phyloP scores from a whole-genome alignment of 2,329 filamentous ascomycete genomes.

The Sporothrix pseudoabietina region DNA sequence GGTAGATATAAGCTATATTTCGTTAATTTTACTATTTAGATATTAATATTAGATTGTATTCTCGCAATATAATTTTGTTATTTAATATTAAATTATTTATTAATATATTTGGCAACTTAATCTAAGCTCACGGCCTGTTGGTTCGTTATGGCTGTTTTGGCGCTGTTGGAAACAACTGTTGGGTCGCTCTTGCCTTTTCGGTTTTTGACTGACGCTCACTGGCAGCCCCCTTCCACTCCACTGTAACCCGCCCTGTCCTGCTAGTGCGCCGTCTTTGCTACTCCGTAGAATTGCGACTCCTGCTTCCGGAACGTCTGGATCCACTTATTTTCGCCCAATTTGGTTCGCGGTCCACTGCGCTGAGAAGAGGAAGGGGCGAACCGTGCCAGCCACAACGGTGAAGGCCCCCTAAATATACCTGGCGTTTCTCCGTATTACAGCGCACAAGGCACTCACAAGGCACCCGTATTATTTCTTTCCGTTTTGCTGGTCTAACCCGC shows the following conservation, averaged over 20 bases:
- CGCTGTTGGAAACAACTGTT: neutral
- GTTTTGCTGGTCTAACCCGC: neutral
- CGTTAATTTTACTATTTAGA: too few relatives aligned
- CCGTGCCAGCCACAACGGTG: neutral
- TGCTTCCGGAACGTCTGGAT: neutral
- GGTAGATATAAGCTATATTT: neutral
- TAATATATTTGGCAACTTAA: neutral
- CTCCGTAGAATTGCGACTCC: constrained; percentile 7
- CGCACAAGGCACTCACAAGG: neutral
- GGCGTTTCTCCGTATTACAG: neutral
- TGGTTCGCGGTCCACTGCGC: neutral
- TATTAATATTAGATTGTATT: too few relatives aligned
- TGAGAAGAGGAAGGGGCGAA: neutral
- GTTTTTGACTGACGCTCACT: neutral
- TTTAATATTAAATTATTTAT: too few relatives aligned
- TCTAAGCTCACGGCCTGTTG: neutral
- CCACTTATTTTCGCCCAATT: neutral
- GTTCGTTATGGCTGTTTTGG: neutral
- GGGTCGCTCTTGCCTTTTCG: neutral
- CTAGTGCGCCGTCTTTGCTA: neutral
- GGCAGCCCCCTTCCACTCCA: neutral
- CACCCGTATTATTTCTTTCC: neutral
- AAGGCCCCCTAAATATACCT: neutral
- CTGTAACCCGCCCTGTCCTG: neutral
- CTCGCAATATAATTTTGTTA: too few relatives aligned